These are phyloP conservation scores for Thalia dealbata DNA, from an alignment of 176 grass and related monocot species.

Conservation along the genomic window DNA sequence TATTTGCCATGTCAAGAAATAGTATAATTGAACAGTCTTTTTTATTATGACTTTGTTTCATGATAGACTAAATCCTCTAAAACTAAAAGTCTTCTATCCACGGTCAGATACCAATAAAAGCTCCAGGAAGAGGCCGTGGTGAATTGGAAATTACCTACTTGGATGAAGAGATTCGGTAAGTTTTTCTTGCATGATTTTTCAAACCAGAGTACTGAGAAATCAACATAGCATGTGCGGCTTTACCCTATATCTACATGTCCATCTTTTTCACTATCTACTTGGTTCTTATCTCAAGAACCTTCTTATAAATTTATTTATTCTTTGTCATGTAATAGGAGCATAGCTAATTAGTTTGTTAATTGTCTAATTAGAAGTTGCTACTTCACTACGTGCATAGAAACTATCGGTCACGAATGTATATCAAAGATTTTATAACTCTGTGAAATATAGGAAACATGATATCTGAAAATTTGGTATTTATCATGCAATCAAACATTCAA, in stretches of 20 bases:
- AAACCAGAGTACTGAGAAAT: background rate
- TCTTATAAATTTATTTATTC: background rate
- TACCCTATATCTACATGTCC: background rate
- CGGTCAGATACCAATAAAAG: slow-evolving; percentile 71
- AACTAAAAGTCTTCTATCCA: background rate
- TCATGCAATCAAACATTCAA: too few relatives aligned
- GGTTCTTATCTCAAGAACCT: background rate
- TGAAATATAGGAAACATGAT: too few relatives aligned
- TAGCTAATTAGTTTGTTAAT: background rate
- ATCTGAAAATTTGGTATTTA: too few relatives aligned
- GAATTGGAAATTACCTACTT: slow-evolving; percentile 91
- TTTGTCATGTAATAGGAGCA: background rate
- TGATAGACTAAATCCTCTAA: background rate
- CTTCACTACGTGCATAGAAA: too few relatives aligned
- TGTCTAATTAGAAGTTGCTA: too few relatives aligned
- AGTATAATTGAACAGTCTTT: background rate
- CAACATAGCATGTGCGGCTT: background rate
- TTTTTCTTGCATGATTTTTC: background rate
- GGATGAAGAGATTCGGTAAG: slow-evolving; percentile 82
- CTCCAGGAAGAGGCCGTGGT: slow-evolving; percentile 61
- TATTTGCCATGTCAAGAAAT: background rate
- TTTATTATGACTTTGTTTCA: background rate
- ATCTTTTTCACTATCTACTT: background rate
- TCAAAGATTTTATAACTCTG: too few relatives aligned
- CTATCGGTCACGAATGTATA: too few relatives aligned